Conservation (phyloP, 352 stramenopile species). For the Thalassiosira exigua region DNA sequence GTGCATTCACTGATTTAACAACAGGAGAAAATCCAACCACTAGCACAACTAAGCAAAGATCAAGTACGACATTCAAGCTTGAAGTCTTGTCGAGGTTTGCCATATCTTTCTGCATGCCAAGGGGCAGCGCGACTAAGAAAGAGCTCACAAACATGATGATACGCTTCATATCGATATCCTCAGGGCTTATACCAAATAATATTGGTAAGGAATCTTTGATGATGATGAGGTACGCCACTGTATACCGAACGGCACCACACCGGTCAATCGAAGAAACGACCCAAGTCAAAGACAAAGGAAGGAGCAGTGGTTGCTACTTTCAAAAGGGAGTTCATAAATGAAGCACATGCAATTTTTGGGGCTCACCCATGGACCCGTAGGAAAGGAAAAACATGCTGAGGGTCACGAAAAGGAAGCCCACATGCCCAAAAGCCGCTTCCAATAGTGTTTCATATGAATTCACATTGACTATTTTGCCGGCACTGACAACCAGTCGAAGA, state of each 20-base stretch:
- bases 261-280: too few species aligned
- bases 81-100: conserved; percentile 77
- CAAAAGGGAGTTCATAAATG: too few species aligned
- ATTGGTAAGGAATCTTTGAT: conserved; percentile 85
- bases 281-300: too few species aligned
- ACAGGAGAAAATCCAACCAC: conserved; percentile 67
- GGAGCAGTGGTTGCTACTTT: too few species aligned
- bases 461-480: conserved; percentile 70
- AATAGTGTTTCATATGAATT: conserved; percentile 77
- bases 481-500: conserved; percentile 76
- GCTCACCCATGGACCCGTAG: conserved; percentile 87
- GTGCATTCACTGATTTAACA: conserved; percentile 32
- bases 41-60: conserved; percentile 71
- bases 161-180: conserved; percentile 52
- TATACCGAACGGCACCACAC: too few species aligned
- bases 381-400: conserved; percentile 81
- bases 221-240: conserved; percentile 87
- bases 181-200: conserved; percentile 56
- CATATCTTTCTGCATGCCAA: conserved; percentile 79
- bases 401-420: conserved; percentile 81
- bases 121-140: conserved; percentile 66
- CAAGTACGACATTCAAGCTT: conserved; percentile 67
- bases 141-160: conserved; percentile 64
- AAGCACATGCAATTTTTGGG: too few species aligned
- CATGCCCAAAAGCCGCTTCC: conserved; percentile 79